Evolutionary conservation across 2,329 filamentous ascomycete species (phyloP), one percentile per base, ranked within the genome.

Genomic region (Microsporum audouinii): DNA sequence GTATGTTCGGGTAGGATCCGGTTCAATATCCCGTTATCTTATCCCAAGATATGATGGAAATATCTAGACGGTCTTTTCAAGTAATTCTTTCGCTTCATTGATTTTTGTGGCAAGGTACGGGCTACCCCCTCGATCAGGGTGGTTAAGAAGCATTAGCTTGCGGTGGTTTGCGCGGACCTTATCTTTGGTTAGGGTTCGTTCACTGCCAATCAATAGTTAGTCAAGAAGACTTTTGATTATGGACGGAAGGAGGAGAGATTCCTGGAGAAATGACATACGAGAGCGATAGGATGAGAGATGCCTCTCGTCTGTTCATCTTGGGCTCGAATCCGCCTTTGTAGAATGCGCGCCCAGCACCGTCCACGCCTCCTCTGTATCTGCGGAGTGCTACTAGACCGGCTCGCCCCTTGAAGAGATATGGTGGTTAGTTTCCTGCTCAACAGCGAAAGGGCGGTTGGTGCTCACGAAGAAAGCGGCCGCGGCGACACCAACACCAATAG

Each of bases 241-340:
- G 31, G 5, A 7, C 3, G 29, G 23, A 10, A 10, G 6, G 41
- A n/a, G n/a, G 31, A 7, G 8, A 27, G 38, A 17, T 38, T 23
- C 8, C 27, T 7, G 5, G 23, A 39, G n/a, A 53, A 31, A 23
- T 43, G 39, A 77, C 80, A 62, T 84, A 96, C 92, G 86, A 89
- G 64, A 97, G 85, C 66, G 94, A 88, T 57, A 99, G 79, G 63
- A 99, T 96, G 68, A 99, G 78, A 3, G 91, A 82, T 27, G 94
- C 94, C 77, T 99, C 94, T 73, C 88, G 86, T 74, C 88, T 84
- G 74, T 85, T 96, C 92, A 99, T 99, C 76, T 88, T 88, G 63
- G 85, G 81, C 78, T 99, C 94, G 72, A 99, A 99, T n/a, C 94
- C 94, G 67, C 94, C 94, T 77, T 97, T 99, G 82, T 96, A 97